Percentiles rank a stretch among this genome's conserved stretches.
These are phyloP conservation scores for Fragaria nilgerrensis DNA, from an alignment of 306 rosid species.

Conservation along the genomic window DNA sequence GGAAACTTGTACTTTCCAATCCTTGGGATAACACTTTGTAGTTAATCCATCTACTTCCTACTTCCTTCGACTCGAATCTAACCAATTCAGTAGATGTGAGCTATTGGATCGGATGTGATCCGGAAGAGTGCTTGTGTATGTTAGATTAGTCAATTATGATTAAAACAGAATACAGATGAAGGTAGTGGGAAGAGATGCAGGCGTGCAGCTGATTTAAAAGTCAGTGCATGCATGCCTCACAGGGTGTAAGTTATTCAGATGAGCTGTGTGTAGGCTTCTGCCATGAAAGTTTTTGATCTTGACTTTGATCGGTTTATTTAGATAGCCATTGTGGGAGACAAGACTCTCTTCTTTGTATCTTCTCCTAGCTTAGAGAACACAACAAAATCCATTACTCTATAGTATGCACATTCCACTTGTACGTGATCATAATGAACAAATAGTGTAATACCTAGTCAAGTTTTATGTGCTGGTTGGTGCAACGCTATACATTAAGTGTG, in stretches of 20 bases:
- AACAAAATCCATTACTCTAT: neutral
- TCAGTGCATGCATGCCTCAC: neutral
- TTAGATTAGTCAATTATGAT: neutral
- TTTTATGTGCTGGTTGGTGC: slow-evolving; percentile 1
- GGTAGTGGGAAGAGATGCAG: neutral
- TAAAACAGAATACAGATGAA: neutral
- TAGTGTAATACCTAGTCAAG: neutral
- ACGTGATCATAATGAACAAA: neutral
- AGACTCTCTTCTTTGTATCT: neutral
- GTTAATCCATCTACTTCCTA: neutral
- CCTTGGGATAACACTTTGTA: neutral
- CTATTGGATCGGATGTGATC: neutral
- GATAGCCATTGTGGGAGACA: neutral
- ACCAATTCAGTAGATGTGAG: neutral
- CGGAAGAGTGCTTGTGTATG: neutral
- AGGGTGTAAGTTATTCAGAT: neutral
- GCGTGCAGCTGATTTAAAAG: neutral
- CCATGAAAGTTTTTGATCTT: neutral
- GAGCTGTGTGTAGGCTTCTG: neutral
- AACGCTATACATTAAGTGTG: neutral
- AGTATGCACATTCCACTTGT: neutral
- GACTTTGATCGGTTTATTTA: neutral
- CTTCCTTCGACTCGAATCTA: neutral
- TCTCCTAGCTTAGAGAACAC: neutral
- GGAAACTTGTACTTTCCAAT: too few species aligned